Conservation (phyloP, 352 stramenopile species). For the Saprolegnia parasitica region DNA sequence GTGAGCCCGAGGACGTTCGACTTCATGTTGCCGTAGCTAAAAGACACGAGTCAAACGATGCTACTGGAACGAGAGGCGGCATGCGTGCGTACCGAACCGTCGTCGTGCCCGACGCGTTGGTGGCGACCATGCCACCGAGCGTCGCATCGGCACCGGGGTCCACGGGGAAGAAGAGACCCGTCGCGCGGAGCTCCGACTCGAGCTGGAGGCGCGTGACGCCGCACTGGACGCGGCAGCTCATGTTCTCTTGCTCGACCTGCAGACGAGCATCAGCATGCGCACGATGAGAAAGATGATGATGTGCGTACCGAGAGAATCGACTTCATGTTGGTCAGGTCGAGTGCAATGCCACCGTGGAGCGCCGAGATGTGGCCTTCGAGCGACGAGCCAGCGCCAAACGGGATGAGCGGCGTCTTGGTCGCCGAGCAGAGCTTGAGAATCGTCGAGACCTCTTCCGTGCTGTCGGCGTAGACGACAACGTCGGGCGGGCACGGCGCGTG, state of each 20-base stretch:
- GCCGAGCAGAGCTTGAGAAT: slow-evolving; percentile 88
- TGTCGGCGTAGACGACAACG: slow-evolving; percentile 82
- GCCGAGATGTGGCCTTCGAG: slow-evolving; percentile 96
- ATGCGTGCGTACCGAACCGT: slow-evolving; percentile 54
- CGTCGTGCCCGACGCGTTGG: slow-evolving; percentile 86
- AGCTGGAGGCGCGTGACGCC: slow-evolving; percentile 92
- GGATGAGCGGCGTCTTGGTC: slow-evolving; percentile 86
- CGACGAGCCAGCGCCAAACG: slow-evolving; percentile 90
- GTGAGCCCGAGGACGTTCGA: slow-evolving; percentile 93
- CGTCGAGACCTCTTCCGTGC: slow-evolving; percentile 81
- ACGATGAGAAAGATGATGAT: slow-evolving; percentile 1
- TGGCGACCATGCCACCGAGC: slow-evolving; percentile 94
- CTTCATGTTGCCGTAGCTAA: slow-evolving; percentile 95
- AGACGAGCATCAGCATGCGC: not conserved
- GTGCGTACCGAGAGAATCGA: slow-evolving; percentile 46
- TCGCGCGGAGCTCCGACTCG: slow-evolving; percentile 82
- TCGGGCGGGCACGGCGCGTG: slow-evolving; percentile 80
- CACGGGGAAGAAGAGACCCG: slow-evolving; percentile 94
- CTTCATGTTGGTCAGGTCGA: slow-evolving; percentile 88
- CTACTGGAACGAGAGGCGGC: not conserved
- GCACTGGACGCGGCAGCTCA: slow-evolving; percentile 90
- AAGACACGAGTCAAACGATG: slow-evolving; percentile 24
- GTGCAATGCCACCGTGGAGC: slow-evolving; percentile 81
- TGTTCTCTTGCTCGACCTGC: slow-evolving; percentile 67
- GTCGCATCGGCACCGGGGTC: slow-evolving; percentile 95